Conservation (phyloP, 2,329 filamentous ascomycete species). For the Aplosporella prunicola region DNA sequence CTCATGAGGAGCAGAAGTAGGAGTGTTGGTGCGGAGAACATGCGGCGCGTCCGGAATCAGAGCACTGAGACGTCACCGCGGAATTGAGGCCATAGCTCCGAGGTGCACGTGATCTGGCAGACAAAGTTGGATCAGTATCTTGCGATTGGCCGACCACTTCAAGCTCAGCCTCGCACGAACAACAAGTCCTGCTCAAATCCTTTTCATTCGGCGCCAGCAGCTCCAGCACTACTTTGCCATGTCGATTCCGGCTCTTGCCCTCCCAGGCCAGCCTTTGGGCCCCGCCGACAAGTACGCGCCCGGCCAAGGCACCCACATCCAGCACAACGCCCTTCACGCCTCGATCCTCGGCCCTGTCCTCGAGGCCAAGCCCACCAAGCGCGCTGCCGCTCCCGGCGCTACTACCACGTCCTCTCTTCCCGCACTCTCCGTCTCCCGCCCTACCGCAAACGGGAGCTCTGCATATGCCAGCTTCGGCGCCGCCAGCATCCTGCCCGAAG, state of each 20-base stretch:
- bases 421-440: conserved; percentile 20
- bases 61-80: conserved; percentile 5
- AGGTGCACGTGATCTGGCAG: conserved; percentile 10
- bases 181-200: too few species aligned
- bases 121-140: too few species aligned
- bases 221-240: too few species aligned
- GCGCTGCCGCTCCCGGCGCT: conserved; percentile 19
- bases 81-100: too few species aligned
- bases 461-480: conserved; percentile 28
- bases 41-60: conserved; percentile 1
- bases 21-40: conserved; percentile 3
- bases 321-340: conserved; percentile 64
- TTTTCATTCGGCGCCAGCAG: too few species aligned
- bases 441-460: conserved; percentile 18
- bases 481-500: conserved; percentile 69
- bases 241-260: conserved; percentile 44
- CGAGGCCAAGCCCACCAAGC: conserved; percentile 31
- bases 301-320: conserved; percentile 76
- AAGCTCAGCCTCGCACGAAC: too few species aligned
- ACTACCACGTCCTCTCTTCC: conserved; percentile 23
- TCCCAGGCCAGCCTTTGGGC: conserved; percentile 77
- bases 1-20: conserved; percentile 10
- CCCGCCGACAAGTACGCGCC: conserved; percentile 55
- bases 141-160: not conserved
- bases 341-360: conserved; percentile 65